These are phyloP conservation scores for Polychytrium aggregatum DNA, from an alignment of 192 early-diverging fungal genomes.

Conservation along the genomic window DNA sequence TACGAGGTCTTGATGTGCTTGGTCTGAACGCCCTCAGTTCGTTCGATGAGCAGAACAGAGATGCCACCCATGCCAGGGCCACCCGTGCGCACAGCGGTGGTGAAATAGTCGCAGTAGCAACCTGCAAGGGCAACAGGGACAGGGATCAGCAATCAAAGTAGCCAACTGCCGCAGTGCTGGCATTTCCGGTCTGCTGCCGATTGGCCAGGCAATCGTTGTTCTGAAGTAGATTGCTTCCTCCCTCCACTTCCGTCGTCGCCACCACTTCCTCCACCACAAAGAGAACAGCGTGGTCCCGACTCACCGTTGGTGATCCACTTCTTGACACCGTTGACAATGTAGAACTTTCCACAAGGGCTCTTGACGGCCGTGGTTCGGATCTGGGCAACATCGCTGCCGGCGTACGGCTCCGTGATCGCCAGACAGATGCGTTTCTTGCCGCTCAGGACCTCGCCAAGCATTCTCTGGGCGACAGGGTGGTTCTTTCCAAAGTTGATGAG, in stretches of 20 bases:
- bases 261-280: no score
- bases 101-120: conserved; percentile 34
- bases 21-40: conserved; percentile 42
- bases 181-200: no score
- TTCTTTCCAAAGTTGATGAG: conserved; percentile 29
- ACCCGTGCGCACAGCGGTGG: conserved; percentile 37
- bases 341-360: conserved; percentile 29
- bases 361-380: conserved; percentile 31
- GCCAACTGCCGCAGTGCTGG: no score
- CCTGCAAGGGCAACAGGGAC: no score
- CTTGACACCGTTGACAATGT: conserved; percentile 46
- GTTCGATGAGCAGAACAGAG: conserved; percentile 55
- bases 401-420: conserved; percentile 36
- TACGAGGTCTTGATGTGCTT: conserved; percentile 58
- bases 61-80: conserved; percentile 34
- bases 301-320: conserved; percentile 43
- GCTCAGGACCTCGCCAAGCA: conserved; percentile 25
- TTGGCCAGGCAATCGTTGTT: no score
- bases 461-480: conserved; percentile 29
- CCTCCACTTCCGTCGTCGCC: no score
- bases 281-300: no score
- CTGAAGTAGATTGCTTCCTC: no score
- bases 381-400: conserved; percentile 29
- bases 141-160: no score
- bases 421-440: conserved; percentile 41